Conservation (phyloP, 495 filamentous ascomycete species). For the Neohortaea acidophila region DNA sequence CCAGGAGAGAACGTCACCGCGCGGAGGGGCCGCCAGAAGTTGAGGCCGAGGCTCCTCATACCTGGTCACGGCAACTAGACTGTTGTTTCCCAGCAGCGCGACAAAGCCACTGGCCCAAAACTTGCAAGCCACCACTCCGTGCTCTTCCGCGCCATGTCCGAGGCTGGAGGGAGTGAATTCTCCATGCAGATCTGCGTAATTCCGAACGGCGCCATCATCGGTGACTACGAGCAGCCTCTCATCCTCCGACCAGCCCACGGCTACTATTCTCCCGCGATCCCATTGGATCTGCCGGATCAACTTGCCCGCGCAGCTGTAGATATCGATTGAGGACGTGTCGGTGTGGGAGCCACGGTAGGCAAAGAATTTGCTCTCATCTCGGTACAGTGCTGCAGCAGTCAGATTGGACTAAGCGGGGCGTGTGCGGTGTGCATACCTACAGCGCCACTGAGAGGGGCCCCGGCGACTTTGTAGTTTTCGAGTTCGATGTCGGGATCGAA, state of each 20-base stretch:
- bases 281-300: constrained; percentile 66
- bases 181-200: constrained; percentile 80
- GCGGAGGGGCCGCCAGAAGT: constrained; percentile 59
- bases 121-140: constrained; percentile 68
- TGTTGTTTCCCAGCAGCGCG: constrained; percentile 79
- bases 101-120: constrained; percentile 91
- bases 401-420: neutral
- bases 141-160: constrained; percentile 71
- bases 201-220: constrained; percentile 77
- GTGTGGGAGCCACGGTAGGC: constrained; percentile 55
- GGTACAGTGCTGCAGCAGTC: constrained; percentile 56
- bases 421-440: constrained; percentile 46
- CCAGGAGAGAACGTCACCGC: constrained; percentile 75
- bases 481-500: constrained; percentile 87
- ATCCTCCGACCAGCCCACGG: constrained; percentile 92
- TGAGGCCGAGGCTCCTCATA: constrained; percentile 87
- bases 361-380: constrained; percentile 73
- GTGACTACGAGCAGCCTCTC: constrained; percentile 83
- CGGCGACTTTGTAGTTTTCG: constrained; percentile 83
- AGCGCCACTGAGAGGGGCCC: constrained; percentile 89
- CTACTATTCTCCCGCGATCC: constrained; percentile 81
- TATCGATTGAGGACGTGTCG: constrained; percentile 72
- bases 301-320: constrained; percentile 86
- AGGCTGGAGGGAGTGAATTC: constrained; percentile 95
- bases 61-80: constrained; percentile 67